Evolutionary conservation across 139 green algal species (phyloP).

Genomic region (Penium margaritaceum): DNA sequence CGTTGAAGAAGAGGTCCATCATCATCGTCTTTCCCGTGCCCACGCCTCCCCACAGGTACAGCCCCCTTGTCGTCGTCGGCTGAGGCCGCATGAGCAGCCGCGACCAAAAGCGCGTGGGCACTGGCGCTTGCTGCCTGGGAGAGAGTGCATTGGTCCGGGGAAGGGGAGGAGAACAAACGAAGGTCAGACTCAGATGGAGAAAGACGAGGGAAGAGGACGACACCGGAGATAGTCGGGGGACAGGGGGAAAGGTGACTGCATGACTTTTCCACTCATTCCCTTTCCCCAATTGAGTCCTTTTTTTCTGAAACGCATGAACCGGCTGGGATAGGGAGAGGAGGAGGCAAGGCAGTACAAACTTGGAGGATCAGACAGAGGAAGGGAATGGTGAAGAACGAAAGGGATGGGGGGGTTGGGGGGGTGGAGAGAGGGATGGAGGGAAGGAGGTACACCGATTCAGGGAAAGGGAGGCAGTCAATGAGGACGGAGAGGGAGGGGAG

Average conservation of each 20-base stretch:
- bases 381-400: no score
- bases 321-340: no score
- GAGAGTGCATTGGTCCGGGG: not conserved
- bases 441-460: no score
- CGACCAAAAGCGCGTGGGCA: conserved; percentile 1
- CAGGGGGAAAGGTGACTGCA: not conserved
- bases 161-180: not conserved
- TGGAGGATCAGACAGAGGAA: no score
- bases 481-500: no score
- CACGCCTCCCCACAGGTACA: conserved; percentile 40
- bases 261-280: no score
- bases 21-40: conserved; percentile 84
- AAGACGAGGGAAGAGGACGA: not conserved
- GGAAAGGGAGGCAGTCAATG: no score
- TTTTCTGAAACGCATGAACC: no score
- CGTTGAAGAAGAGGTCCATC: conserved; percentile 83
- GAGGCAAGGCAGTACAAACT: no score
- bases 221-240: not conserved
- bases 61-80: not conserved
- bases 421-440: no score
- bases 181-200: not conserved
- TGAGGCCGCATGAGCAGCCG: not conserved
- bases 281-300: no score
- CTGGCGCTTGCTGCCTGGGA: conserved; percentile 5
- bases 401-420: no score